These are phyloP conservation scores for Cryomyces minteri DNA, from an alignment of 495 filamentous ascomycete genomes.

Conservation along the genomic window DNA sequence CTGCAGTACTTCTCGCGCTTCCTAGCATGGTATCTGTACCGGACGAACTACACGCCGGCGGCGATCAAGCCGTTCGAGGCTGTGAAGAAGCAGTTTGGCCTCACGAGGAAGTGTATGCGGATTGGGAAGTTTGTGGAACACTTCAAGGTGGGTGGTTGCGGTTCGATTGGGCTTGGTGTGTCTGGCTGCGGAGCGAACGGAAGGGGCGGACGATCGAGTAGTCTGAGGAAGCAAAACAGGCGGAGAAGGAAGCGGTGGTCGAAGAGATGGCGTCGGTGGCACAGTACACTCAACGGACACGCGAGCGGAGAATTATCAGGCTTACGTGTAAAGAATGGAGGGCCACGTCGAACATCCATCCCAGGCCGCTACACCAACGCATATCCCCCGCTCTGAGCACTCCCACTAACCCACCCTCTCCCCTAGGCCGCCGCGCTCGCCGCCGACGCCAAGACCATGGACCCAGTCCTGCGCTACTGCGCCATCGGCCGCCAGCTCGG, in stretches of 20 bases:
- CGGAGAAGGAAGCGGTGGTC: too few relatives aligned
- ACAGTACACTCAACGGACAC: too few relatives aligned
- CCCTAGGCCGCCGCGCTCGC: slow-evolving; percentile 35
- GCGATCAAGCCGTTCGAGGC: slow-evolving; percentile 67
- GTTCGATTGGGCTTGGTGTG: not conserved
- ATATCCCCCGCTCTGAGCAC: too few relatives aligned
- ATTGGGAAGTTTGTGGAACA: slow-evolving; percentile 94
- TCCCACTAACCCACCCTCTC: too few relatives aligned
- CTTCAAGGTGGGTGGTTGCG: slow-evolving; percentile 45
- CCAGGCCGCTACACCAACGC: too few relatives aligned
- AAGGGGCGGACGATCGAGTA: not conserved
- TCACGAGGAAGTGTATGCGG: slow-evolving; percentile 73
- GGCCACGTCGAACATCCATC: not conserved
- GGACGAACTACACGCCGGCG: slow-evolving; percentile 60
- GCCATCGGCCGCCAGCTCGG: slow-evolving; percentile 85
- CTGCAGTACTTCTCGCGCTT: slow-evolving; percentile 97
- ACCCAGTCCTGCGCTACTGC: slow-evolving; percentile 70
- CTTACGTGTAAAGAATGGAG: not conserved
- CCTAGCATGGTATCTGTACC: slow-evolving; percentile 93
- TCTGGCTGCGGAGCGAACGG: not conserved
- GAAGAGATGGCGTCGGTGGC: too few relatives aligned
- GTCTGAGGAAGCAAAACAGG: not conserved
- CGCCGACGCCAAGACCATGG: slow-evolving; percentile 48
- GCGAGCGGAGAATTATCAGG: too few relatives aligned
- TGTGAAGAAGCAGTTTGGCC: slow-evolving; percentile 84